phyloP scores from a whole-genome alignment of 352 stramenopile species.

The Ophiocytium majus region DNA sequence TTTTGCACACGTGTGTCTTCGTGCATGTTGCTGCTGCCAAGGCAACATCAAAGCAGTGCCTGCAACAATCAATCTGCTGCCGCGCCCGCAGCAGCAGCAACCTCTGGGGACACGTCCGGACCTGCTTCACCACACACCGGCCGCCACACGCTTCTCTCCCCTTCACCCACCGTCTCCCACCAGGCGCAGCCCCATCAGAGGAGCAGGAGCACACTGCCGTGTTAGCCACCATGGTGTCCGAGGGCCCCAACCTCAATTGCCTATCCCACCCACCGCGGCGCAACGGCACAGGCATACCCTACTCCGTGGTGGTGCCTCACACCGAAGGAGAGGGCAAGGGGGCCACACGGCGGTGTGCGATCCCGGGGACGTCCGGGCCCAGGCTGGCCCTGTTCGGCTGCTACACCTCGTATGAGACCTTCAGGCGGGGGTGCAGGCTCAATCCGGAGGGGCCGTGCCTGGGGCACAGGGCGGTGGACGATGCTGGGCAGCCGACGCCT shows the following conservation, averaged over 20 bases:
- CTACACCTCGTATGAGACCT: slow-evolving; percentile 56
- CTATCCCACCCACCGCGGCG: neutral
- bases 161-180: too few relatives aligned
- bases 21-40: too few relatives aligned
- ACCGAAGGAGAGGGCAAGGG: slow-evolving; percentile 43
- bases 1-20: too few relatives aligned
- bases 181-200: too few relatives aligned
- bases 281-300: slow-evolving; percentile 35
- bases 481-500: slow-evolving; percentile 54
- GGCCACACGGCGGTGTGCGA: slow-evolving; percentile 38
- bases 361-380: slow-evolving; percentile 30
- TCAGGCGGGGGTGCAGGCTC: slow-evolving; percentile 39
- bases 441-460: slow-evolving; percentile 56
- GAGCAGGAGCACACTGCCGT: too few relatives aligned
- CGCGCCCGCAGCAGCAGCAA: too few relatives aligned
- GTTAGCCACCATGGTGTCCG: neutral
- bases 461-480: slow-evolving; percentile 57
- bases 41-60: too few relatives aligned
- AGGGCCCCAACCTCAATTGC: neutral
- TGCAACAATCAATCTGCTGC: too few relatives aligned
- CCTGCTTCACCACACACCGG: too few relatives aligned
- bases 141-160: too few relatives aligned
- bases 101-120: too few relatives aligned
- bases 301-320: slow-evolving; percentile 55
- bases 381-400: slow-evolving; percentile 39